phyloP scores from a whole-genome alignment of 2,329 filamentous ascomycete genomes.

The Venturia aucupariae region DNA sequence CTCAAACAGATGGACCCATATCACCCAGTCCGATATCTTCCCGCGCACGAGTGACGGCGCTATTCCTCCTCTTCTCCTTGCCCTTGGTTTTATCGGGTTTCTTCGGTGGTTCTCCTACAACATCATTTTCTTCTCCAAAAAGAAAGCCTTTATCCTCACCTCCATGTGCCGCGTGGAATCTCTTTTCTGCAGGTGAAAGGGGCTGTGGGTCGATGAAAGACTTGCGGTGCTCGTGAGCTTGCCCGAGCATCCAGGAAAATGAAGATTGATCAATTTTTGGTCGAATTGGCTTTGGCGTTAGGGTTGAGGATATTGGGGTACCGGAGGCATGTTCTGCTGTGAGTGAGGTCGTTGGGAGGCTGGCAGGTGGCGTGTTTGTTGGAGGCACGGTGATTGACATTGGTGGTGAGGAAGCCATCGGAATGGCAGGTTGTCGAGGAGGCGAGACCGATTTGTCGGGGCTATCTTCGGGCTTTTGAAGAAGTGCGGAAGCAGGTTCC shows the following conservation, averaged over 20 bases:
- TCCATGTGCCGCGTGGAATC: constrained; percentile 27
- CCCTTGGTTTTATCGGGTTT: constrained; percentile 1
- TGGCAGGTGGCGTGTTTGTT: background rate
- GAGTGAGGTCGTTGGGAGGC: background rate
- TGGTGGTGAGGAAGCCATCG: background rate
- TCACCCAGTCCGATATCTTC: constrained; percentile 9
- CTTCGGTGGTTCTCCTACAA: constrained; percentile 15
- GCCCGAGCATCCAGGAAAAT: constrained; percentile 66
- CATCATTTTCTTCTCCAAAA: constrained; percentile 33
- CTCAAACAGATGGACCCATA: background rate
- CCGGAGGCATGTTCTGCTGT: background rate
- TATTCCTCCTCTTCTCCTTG: constrained; percentile 7
- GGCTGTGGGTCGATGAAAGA: constrained; percentile 11
- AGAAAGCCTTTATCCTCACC: constrained; percentile 28
- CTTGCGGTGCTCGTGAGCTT: constrained; percentile 25
- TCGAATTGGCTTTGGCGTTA: constrained; percentile 25
- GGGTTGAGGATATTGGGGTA: background rate
- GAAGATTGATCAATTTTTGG: constrained; percentile 64
- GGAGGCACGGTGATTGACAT: constrained; percentile 2
- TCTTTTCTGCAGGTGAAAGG: constrained; percentile 27
- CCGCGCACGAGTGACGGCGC: background rate
- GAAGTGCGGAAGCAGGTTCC: background rate
- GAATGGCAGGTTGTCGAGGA: background rate
- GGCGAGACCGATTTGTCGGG: background rate
- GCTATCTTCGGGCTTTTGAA: background rate